Evolutionary conservation across 2,329 filamentous ascomycete species (phyloP).

Genomic region (Helotiales sp.): DNA sequence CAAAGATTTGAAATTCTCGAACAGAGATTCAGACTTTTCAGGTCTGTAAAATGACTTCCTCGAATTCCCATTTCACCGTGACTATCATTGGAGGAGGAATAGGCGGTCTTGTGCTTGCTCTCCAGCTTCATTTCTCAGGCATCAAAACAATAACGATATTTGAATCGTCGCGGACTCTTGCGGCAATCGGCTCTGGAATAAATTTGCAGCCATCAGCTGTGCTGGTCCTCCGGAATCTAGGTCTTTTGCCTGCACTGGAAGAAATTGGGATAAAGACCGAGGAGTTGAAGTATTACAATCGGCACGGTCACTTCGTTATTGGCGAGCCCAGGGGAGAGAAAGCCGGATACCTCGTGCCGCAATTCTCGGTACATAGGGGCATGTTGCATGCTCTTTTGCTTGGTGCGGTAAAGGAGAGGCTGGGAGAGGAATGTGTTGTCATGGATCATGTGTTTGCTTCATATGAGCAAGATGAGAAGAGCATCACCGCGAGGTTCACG

Average conservation of each 20-base stretch:
- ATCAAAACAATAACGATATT: constrained; percentile 51
- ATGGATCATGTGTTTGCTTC: constrained; percentile 46
- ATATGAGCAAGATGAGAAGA: constrained; percentile 45
- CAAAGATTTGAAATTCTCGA: neutral
- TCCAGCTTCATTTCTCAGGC: constrained; percentile 41
- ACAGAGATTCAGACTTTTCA: neutral
- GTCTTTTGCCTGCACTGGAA: constrained; percentile 48
- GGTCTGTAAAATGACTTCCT: constrained; percentile 4
- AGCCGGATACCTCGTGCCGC: constrained; percentile 50
- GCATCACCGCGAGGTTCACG: constrained; percentile 47
- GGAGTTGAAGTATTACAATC: constrained; percentile 53
- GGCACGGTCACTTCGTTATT: constrained; percentile 50
- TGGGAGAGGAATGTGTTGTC: constrained; percentile 48
- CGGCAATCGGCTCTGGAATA: constrained; percentile 50
- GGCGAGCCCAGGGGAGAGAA: constrained; percentile 48
- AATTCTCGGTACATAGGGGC: constrained; percentile 52
- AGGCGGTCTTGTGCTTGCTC: constrained; percentile 37
- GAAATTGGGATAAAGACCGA: constrained; percentile 48
- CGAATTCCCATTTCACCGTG: constrained; percentile 23
- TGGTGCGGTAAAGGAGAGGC: constrained; percentile 48
- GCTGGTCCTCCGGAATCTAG: constrained; percentile 50
- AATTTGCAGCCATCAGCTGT: constrained; percentile 54
- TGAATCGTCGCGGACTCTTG: constrained; percentile 49
- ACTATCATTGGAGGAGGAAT: constrained; percentile 43
- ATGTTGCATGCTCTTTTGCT: constrained; percentile 52